phyloP scores from a whole-genome alignment of 2,329 filamentous ascomycete species.

The Parascedosporium putredinis region DNA sequence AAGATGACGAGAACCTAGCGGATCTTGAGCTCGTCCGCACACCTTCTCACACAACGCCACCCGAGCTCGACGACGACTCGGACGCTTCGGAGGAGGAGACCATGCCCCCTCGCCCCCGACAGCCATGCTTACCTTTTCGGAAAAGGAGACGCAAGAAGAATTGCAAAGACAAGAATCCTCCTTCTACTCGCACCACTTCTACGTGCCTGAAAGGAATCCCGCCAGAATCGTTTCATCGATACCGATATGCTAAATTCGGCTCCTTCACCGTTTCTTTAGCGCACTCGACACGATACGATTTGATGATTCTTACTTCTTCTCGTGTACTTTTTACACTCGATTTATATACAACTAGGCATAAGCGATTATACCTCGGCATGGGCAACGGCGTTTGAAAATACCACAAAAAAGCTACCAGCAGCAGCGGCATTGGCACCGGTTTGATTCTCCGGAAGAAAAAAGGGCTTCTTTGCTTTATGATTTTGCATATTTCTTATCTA shows the following conservation, averaged over 20 bases:
- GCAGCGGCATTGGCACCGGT: background rate
- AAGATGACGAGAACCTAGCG: constrained; percentile 54
- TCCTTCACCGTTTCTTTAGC: no score
- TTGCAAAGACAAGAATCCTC: constrained; percentile 25
- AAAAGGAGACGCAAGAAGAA: constrained; percentile 39
- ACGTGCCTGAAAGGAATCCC: constrained; percentile 40
- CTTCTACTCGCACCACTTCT: constrained; percentile 44
- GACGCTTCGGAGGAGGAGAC: constrained; percentile 61
- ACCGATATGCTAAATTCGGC: constrained; percentile 40
- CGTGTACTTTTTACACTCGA: constrained; percentile 9
- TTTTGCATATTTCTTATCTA: background rate
- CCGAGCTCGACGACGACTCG: constrained; percentile 60
- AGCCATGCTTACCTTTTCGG: constrained; percentile 46
- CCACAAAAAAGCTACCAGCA: constrained; percentile 7
- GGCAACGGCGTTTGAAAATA: constrained; percentile 3
- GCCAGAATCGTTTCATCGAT: constrained; percentile 42
- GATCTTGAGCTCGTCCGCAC: constrained; percentile 59
- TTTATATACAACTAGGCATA: constrained; percentile 6
- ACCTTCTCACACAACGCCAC: constrained; percentile 56
- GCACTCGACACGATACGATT: background rate
- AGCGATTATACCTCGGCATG: constrained; percentile 8
- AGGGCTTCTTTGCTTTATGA: constrained; percentile 1
- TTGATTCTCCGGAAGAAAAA: background rate
- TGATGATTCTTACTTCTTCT: constrained; percentile 5
- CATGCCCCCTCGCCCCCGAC: constrained; percentile 62